phyloP scores from a whole-genome alignment of 148 eudicot genomes.

The Amaranthus hypochondriacus region DNA sequence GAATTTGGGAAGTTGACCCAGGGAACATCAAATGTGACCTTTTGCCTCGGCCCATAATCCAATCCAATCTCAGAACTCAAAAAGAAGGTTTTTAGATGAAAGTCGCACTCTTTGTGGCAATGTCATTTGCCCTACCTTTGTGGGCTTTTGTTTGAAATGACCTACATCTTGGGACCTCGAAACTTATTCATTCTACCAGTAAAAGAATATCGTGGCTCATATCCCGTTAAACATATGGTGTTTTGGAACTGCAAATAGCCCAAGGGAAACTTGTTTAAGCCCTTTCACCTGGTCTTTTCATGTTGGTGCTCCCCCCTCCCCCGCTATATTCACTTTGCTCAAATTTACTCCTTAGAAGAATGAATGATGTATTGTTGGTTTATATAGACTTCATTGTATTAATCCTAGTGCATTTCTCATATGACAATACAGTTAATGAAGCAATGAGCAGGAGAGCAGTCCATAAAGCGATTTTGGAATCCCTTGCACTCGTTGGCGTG shows the following conservation, averaged over 20 bases:
- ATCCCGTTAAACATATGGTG: no score
- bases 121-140: no score
- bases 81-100: not conserved
- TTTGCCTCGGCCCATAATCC: no score
- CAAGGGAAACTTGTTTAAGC: not conserved
- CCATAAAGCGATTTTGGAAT: conserved; percentile 74
- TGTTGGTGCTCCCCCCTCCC: not conserved
- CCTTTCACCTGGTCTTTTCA: not conserved
- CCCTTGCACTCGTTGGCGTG: conserved; percentile 60
- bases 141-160: no score
- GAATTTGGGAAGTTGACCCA: no score
- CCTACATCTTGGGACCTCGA: not conserved
- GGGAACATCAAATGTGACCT: no score
- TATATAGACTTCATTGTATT: not conserved
- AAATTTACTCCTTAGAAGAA: not conserved
- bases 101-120: not conserved
- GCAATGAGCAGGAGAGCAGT: conserved; percentile 77
- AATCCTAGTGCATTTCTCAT: not conserved
- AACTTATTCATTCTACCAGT: not conserved
- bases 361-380: not conserved
- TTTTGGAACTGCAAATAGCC: no score
- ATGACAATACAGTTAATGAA: conserved; percentile 63
- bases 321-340: not conserved
- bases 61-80: no score
- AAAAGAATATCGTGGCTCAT: not conserved